Conservation (phyloP, 2,329 filamentous ascomycete species). For the Thermothelomyces thermophilus region DNA sequence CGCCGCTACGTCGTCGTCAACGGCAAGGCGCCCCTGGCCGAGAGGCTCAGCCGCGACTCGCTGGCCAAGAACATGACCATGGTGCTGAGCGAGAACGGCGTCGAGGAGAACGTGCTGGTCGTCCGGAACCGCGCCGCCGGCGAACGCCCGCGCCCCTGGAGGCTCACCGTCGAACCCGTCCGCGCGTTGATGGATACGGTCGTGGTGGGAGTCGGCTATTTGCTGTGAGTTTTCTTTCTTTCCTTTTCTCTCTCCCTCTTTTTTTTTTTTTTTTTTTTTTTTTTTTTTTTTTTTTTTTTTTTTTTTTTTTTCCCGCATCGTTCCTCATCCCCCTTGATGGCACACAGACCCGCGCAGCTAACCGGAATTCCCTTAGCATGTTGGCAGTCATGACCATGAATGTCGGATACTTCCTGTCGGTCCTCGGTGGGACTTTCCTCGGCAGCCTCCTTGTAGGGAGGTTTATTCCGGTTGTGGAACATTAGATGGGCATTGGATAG, state of each 20-base stretch:
- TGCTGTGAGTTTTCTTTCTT: constrained; percentile 62
- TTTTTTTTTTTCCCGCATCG: background rate
- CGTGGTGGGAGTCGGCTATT: constrained; percentile 71
- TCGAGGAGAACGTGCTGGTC: constrained; percentile 74
- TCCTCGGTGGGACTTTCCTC: constrained; percentile 72
- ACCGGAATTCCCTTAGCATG: constrained; percentile 56
- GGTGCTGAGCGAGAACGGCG: constrained; percentile 64
- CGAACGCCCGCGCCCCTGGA: constrained; percentile 59
- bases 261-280: too few species aligned
- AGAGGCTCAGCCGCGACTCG: constrained; percentile 51
- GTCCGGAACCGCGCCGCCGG: constrained; percentile 46
- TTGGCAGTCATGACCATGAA: constrained; percentile 84
- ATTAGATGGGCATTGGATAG: constrained; percentile 33
- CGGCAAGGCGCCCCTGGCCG: constrained; percentile 53
- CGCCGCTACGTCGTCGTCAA: constrained; percentile 72
- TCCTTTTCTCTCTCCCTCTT: too few species aligned
- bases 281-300: too few species aligned
- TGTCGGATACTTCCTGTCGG: constrained; percentile 69
- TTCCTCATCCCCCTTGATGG: background rate
- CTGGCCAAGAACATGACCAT: constrained; percentile 54
- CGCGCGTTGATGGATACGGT: constrained; percentile 64
- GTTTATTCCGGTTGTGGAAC: constrained; percentile 48
- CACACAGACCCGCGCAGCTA: background rate
- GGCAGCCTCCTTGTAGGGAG: constrained; percentile 77
- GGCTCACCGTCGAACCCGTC: constrained; percentile 71